Percentiles rank a stretch among this genome's conserved stretches.
phyloP scores from a whole-genome alignment of 2,329 filamentous ascomycete species.

The Fusarium aywerte region DNA sequence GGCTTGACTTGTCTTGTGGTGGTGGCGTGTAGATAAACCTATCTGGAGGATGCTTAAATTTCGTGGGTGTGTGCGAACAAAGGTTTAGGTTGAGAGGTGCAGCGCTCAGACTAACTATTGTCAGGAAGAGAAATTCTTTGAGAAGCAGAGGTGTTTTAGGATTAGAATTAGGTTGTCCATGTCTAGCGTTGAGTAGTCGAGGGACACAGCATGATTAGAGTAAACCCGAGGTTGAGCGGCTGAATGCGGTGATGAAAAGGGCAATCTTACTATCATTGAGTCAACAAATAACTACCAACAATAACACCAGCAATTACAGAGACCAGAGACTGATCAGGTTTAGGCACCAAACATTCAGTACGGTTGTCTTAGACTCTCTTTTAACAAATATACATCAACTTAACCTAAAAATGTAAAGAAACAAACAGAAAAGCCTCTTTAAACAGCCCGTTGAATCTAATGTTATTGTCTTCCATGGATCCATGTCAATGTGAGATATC shows the following conservation, averaged over 20 bases:
- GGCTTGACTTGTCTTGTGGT: constrained; percentile 5
- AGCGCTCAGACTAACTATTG: background rate
- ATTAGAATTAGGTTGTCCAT: background rate
- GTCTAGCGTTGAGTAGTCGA: background rate
- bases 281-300: constrained; percentile 9
- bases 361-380: too few relatives aligned
- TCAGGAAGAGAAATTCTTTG: background rate
- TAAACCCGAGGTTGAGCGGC: constrained; percentile 28
- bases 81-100: constrained; percentile 1
- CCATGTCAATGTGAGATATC: constrained; percentile 18
- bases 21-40: constrained; percentile 16
- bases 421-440: background rate
- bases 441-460: background rate
- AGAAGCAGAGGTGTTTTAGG: background rate
- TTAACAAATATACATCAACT: background rate
- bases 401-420: background rate
- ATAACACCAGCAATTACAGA: background rate
- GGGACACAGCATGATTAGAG: constrained; percentile 5
- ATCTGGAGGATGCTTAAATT: constrained; percentile 8
- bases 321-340: constrained; percentile 21
- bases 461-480: constrained; percentile 7
- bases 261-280: constrained; percentile 1
- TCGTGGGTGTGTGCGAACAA: constrained; percentile 13
- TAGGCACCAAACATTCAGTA: constrained; percentile 5
- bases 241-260: constrained; percentile 10